Base-by-base conservation (phyloP, 2,329 filamentous ascomycete genomes). In the Pezicula radicicola region DNA sequence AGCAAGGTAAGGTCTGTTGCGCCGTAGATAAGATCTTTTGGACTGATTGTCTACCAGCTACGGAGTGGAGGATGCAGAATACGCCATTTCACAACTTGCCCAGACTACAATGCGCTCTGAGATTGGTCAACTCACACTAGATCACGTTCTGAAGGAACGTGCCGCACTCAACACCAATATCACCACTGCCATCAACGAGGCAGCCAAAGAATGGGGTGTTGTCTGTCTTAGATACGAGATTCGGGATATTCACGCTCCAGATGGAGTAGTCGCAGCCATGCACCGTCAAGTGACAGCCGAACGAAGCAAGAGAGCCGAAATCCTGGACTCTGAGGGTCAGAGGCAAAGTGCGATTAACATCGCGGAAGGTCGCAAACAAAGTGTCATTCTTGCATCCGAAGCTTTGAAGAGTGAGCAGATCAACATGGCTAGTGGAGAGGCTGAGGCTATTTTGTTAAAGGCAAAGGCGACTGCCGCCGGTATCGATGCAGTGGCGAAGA, bases 21-120 rank as follows among this genome's bases (percentile, higher is more conserved):
- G 37, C 16, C 30, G 30, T 10, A 12, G 30, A 13, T 33, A 13
- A 9, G 2, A 25, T 19, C 8, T 25, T 33, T 28, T 39, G 33
- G 15, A 15, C 9, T 51, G n/a, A 44, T 44, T 53, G 9, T 30
- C 30, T 27, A 44, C 55, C 58, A 96, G 91, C 72, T 99, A 99
- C 69, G 94, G 94, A 36, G 94, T 99, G 30, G 94, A 99, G 74
- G 94, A 99, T 68, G 93, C 94, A 56, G 94, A 99, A 70, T 99
- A 99, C 71, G 94, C 94, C 71, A 97, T 99, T 69, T 94, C 90
- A 8, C 94, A 99, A 69, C 86, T 99, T 44, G 94, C 94, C 15
- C 94, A 99, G 75, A 99, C 94, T 10, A 97, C 94, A 0, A 99
- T 99, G 94, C 91, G 94, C 65, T 95, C 89, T 66, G 94, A 99